Evolutionary conservation across 108 stramenopile species (phyloP).

Genomic region (Mediolabrus comicus): DNA sequence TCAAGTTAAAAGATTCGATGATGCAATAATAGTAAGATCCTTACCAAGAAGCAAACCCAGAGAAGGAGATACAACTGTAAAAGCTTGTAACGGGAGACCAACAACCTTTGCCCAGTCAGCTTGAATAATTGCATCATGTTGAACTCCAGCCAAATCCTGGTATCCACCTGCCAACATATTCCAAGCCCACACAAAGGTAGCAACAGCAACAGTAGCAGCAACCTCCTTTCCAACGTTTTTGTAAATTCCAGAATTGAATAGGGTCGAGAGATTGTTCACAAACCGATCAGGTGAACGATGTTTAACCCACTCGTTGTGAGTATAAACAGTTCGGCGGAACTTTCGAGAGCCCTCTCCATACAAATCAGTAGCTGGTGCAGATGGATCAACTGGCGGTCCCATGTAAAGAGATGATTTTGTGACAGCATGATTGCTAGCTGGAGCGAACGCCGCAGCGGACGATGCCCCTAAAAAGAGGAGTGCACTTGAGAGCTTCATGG

Average conservation of each 20-base stretch:
- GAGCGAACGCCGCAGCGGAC: not conserved
- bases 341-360: slow-evolving; percentile 59
- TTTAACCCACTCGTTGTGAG: slow-evolving; percentile 69
- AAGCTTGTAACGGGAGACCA: slow-evolving; percentile 45
- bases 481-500: no score
- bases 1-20: slow-evolving; percentile 71
- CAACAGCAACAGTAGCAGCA: slow-evolving; percentile 27
- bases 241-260: slow-evolving; percentile 52
- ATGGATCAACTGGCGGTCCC: slow-evolving; percentile 5
- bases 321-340: slow-evolving; percentile 71
- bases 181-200: slow-evolving; percentile 39
- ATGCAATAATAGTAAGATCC: slow-evolving; percentile 54
- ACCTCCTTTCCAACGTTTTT: slow-evolving; percentile 41
- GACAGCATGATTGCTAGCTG: not conserved
- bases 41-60: slow-evolving; percentile 62
- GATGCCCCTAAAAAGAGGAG: no score
- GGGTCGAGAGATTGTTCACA: slow-evolving; percentile 39
- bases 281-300: slow-evolving; percentile 61
- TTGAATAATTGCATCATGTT: slow-evolving; percentile 38
- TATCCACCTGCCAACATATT: slow-evolving; percentile 50
- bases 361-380: not conserved
- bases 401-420: not conserved
- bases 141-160: slow-evolving; percentile 44
- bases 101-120: slow-evolving; percentile 23
- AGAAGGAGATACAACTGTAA: slow-evolving; percentile 46